Conservation (phyloP, 2,329 filamentous ascomycete species). For the Neonectria ditissima region DNA sequence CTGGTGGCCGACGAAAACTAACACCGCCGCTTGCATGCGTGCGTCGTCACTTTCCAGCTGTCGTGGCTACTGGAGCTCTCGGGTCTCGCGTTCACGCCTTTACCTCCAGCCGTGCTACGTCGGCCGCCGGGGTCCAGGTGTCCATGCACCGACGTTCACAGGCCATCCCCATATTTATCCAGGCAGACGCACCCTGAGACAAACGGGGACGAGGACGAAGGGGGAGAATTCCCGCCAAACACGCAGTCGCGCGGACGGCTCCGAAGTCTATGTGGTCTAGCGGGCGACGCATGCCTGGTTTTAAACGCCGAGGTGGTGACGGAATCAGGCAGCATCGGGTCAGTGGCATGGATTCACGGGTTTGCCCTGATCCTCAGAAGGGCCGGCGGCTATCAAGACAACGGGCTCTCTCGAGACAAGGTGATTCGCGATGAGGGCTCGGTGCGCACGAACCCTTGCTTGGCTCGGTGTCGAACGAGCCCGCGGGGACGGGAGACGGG, state of each 20-base stretch:
- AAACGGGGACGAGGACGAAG: neutral
- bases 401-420: neutral
- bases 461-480: conserved; percentile 1
- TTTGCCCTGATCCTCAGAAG: neutral
- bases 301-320: conserved; percentile 6
- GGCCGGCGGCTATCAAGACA: neutral
- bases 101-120: conserved; percentile 18
- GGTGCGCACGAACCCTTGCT: conserved; percentile 11
- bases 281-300: neutral
- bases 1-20: neutral
- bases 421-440: neutral
- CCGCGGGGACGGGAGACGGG: conserved; percentile 5
- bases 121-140: neutral
- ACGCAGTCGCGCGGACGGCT: conserved; percentile 6
- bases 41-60: conserved; percentile 10
- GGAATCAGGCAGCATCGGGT: neutral
- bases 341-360: conserved; percentile 2
- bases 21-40: conserved; percentile 14
- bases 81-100: conserved; percentile 13
- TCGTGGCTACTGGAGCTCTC: neutral
- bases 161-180: conserved; percentile 18
- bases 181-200: conserved; percentile 22
- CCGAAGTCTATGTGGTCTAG: conserved; percentile 14
- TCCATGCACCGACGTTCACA: conserved; percentile 5
- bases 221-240: neutral